Evolutionary conservation across 1,284 basidiomycete species (phyloP).

Genomic region (Phaffia rhodozyma): DNA sequence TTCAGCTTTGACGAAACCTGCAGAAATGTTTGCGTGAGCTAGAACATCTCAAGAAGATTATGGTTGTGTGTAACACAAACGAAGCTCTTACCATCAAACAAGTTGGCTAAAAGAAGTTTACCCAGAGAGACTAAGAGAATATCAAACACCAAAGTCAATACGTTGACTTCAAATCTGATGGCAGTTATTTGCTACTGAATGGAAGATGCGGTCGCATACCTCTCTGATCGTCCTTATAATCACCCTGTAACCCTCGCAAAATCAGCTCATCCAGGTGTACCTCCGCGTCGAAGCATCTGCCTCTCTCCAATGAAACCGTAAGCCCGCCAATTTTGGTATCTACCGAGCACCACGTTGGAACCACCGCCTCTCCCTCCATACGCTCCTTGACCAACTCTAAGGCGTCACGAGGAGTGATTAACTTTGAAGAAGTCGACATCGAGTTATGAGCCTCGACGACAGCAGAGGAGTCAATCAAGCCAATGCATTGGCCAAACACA

Average conservation of each 20-base stretch:
- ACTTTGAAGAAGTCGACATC: not conserved
- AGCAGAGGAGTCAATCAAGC: constrained; percentile 54
- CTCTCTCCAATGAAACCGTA: constrained; percentile 73
- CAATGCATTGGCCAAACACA: constrained; percentile 61
- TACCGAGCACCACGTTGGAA: constrained; percentile 71
- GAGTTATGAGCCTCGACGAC: constrained; percentile 39
- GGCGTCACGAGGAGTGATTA: constrained; percentile 57
- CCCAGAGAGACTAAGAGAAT: constrained; percentile 32
- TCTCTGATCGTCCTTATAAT: constrained; percentile 57
- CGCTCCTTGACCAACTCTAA: constrained; percentile 74
- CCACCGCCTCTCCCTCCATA: constrained; percentile 83
- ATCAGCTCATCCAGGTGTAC: constrained; percentile 86
- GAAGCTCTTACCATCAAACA: constrained; percentile 27
- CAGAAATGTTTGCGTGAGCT: not conserved
- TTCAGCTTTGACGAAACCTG: constrained; percentile 34
- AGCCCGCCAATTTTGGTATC: constrained; percentile 84
- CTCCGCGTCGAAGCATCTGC: constrained; percentile 79
- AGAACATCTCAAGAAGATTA: not conserved
- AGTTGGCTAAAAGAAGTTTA: constrained; percentile 34
- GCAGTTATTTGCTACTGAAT: constrained; percentile 11
- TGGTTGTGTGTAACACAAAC: constrained; percentile 26
- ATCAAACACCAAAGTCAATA: not conserved
- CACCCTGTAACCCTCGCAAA: constrained; percentile 36
- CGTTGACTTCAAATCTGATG: not conserved
- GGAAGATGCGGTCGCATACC: constrained; percentile 43